Conservation (phyloP, 805 yeast genomes). For the Ogataea angusta region DNA sequence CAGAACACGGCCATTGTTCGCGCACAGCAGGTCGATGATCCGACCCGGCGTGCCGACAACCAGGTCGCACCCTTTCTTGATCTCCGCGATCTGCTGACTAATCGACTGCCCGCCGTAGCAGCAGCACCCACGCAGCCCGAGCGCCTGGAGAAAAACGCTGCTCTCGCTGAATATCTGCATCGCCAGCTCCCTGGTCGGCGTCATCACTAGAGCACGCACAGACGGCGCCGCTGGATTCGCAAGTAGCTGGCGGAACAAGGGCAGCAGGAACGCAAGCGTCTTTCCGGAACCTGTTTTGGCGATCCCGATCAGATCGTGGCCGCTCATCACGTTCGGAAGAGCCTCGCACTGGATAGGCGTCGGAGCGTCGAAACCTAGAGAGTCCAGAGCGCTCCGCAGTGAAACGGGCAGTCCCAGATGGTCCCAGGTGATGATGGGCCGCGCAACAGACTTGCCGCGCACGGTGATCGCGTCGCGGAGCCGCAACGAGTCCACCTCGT, state of each 20-base stretch:
- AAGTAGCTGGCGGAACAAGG: slow-evolving; percentile 77
- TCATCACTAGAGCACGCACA: slow-evolving; percentile 68
- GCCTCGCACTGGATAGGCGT: slow-evolving; percentile 92
- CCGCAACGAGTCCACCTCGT: slow-evolving; percentile 56
- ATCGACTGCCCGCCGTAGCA: slow-evolving; percentile 91
- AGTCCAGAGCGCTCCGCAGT: slow-evolving; percentile 50
- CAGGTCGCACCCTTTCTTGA: slow-evolving; percentile 75
- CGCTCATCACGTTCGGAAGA: slow-evolving; percentile 84
- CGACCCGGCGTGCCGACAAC: slow-evolving; percentile 95
- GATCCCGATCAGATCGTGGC: slow-evolving; percentile 86
- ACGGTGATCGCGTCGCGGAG: slow-evolving; percentile 64
- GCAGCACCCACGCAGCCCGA: slow-evolving; percentile 58
- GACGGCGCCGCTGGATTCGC: slow-evolving; percentile 52
- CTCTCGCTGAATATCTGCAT: slow-evolving; percentile 75
- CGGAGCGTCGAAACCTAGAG: slow-evolving; percentile 56
- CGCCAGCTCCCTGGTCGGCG: slow-evolving; percentile 94
- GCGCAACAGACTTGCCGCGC: slow-evolving; percentile 53
- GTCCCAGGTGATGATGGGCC: slow-evolving; percentile 74
- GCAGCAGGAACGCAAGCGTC: slow-evolving; percentile 82
- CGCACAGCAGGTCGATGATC: slow-evolving; percentile 80
- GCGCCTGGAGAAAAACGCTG: slow-evolving; percentile 49
- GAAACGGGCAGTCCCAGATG: slow-evolving; percentile 73
- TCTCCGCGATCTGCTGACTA: slow-evolving; percentile 72
- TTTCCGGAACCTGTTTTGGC: slow-evolving; percentile 98
- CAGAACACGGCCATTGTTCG: slow-evolving; percentile 75